Evolutionary conservation across 331 rosid genomes (phyloP).

Genomic region (Cucumis variabilis): DNA sequence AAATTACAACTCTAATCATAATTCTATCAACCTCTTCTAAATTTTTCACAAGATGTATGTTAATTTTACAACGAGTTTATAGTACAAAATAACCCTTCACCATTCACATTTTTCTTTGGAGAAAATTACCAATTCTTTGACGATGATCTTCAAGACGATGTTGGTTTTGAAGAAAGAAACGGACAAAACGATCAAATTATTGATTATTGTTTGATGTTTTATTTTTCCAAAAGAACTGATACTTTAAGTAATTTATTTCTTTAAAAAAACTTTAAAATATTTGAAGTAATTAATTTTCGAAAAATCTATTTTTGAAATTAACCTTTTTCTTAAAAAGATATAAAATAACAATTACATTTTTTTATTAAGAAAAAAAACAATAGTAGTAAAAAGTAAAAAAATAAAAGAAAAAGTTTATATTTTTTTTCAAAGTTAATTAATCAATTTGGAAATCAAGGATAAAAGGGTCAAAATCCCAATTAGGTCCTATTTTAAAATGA

Average conservation of each 20-base stretch:
- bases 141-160: not conserved
- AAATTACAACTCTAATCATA: not conserved
- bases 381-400: not conserved
- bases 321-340: not conserved
- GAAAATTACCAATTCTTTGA: not conserved
- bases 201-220: not conserved
- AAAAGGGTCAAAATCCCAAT: conserved; percentile 19
- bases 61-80: not conserved
- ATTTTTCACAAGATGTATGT: not conserved
- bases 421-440: not conserved
- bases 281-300: no score
- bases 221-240: not conserved
- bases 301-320: not conserved
- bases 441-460: conserved; percentile 25
- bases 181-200: conserved; percentile 8
- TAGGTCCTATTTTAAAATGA: not conserved
- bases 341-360: no score
- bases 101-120: conserved; percentile 1
- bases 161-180: not conserved
- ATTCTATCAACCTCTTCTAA: not conserved
- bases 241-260: no score
- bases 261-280: no score
- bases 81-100: not conserved
- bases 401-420: no score
- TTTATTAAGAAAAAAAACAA: not conserved